phyloP scores from a whole-genome alignment of 73 alveolate genomes.

The Effrenium voratum region DNA sequence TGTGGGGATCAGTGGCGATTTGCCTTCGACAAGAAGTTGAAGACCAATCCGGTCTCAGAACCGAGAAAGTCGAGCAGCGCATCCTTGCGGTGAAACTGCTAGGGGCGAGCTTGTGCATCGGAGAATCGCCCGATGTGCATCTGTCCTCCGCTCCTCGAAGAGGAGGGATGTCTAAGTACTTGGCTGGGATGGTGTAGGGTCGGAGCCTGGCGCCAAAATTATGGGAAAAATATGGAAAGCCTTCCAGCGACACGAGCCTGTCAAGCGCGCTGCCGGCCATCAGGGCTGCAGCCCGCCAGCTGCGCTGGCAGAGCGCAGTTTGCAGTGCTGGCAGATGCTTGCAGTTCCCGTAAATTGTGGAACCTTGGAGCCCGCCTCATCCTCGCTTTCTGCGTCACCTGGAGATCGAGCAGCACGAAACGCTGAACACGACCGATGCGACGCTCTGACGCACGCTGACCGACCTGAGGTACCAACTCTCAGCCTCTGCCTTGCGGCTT shows the following conservation, averaged over 20 bases:
- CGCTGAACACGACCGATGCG: neutral
- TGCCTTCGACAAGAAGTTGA: constrained; percentile 72
- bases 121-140: neutral
- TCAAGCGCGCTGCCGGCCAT: constrained; percentile 88
- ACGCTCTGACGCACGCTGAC: neutral
- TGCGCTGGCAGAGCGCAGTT: constrained; percentile 68
- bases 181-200: constrained; percentile 78
- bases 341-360: too few relatives aligned
- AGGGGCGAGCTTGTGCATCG: neutral
- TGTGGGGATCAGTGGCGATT: neutral
- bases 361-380: too few relatives aligned
- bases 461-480: neutral
- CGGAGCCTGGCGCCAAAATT: constrained; percentile 47
- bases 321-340: too few relatives aligned
- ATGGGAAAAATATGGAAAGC: neutral
- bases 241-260: constrained; percentile 13
- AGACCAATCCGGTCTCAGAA: constrained; percentile 24
- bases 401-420: neutral
- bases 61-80: constrained; percentile 79
- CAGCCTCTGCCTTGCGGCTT: too few relatives aligned
- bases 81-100: neutral
- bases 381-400: too few relatives aligned
- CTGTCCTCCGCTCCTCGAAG: constrained; percentile 80
- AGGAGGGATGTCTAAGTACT: constrained; percentile 66
- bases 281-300: constrained; percentile 79